Conservation (phyloP, 2,329 filamentous ascomycete species). For the Hymenoscyphus linearis region DNA sequence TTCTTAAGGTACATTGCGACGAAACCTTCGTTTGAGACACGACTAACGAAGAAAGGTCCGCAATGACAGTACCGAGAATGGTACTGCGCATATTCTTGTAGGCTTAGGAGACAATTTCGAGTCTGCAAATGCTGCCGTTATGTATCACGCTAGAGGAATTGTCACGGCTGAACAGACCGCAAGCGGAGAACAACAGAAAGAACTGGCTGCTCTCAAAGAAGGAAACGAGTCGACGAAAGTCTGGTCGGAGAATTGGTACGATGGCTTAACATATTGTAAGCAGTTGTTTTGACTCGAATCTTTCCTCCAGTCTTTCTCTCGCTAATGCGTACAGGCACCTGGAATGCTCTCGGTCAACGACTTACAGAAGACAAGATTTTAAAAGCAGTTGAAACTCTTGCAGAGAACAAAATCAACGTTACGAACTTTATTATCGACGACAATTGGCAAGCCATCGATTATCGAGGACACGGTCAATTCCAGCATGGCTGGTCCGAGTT, state of each 20-base stretch:
- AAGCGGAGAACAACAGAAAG: constrained; percentile 39
- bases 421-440: constrained; percentile 92
- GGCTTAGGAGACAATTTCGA: constrained; percentile 71
- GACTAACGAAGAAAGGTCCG: constrained; percentile 40
- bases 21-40: background rate
- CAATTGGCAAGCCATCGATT: constrained; percentile 81
- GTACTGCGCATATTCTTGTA: constrained; percentile 59
- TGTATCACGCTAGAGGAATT: constrained; percentile 79
- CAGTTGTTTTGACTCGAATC: background rate
- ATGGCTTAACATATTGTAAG: constrained; percentile 80
- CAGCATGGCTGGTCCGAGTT: constrained; percentile 72
- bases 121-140: constrained; percentile 68
- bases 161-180: constrained; percentile 43
- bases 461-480: constrained; percentile 45
- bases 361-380: constrained; percentile 78
- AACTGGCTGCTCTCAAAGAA: constrained; percentile 42
- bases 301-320: background rate
- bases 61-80: constrained; percentile 59
- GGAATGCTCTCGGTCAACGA: constrained; percentile 85
- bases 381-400: constrained; percentile 65
- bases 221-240: constrained; percentile 42
- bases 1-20: constrained; percentile 50
- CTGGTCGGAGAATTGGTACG: constrained; percentile 86
- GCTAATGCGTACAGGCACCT: constrained; percentile 54
- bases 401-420: constrained; percentile 67